Percentiles rank a stretch among this genome's conserved stretches.
These are phyloP conservation scores for carrot (Daucus carota) DNA, from an alignment of 129 eudicot species.

Conservation along the genomic window DNA sequence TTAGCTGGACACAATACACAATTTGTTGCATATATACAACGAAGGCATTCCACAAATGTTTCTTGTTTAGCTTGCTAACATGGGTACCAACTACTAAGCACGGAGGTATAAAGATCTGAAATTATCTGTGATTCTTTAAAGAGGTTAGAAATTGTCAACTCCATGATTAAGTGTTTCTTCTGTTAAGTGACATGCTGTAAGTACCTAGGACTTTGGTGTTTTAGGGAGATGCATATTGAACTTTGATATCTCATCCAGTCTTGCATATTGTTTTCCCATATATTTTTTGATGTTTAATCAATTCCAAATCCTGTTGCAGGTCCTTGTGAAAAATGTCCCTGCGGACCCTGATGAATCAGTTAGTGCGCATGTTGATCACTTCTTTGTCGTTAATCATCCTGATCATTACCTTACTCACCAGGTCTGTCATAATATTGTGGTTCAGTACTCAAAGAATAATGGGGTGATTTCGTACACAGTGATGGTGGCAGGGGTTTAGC, in stretches of 20 bases:
- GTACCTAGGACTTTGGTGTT: neutral
- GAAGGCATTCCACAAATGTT: neutral
- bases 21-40: neutral
- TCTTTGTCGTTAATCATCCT: constrained; percentile 87
- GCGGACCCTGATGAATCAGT: constrained; percentile 89
- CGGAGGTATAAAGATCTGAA: neutral
- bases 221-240: neutral
- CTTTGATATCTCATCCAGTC: neutral
- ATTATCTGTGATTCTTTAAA: neutral
- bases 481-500: neutral
- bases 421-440: constrained; percentile 29
- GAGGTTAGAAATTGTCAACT: neutral
- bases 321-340: constrained; percentile 92
- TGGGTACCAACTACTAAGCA: neutral
- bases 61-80: neutral
- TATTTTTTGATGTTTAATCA: neutral
- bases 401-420: constrained; percentile 78
- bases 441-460: neutral
- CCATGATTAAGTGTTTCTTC: neutral
- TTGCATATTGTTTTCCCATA: neutral
- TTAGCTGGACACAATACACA: neutral
- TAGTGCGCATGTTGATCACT: constrained; percentile 90
- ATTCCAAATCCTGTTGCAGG: constrained; percentile 38
- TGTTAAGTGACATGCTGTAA: neutral
- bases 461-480: neutral